Percentiles rank a stretch among this genome's conserved stretches.
These are phyloP conservation scores for Botryotinia globosa DNA, from an alignment of 2,329 filamentous ascomycete species.

Conservation along the genomic window DNA sequence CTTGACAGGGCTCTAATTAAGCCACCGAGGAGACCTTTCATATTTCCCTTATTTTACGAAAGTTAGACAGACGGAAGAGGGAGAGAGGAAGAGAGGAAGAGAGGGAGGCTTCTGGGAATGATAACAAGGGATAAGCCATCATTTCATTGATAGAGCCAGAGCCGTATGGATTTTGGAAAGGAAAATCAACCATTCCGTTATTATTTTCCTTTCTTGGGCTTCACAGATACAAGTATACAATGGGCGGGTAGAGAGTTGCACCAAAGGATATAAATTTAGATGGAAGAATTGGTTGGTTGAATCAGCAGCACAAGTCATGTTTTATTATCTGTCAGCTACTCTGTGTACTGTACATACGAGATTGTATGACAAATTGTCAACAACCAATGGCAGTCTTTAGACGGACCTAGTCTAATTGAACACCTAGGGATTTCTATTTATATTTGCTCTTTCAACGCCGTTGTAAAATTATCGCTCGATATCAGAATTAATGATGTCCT, in stretches of 20 bases:
- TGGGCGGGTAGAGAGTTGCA: conserved; percentile 1
- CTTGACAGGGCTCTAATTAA: neutral
- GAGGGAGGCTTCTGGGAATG: neutral
- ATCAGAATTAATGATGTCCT: neutral
- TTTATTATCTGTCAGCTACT: conserved; percentile 1
- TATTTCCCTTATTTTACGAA: neutral
- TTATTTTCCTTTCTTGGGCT: neutral
- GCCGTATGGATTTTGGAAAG: neutral
- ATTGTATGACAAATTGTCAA: no score
- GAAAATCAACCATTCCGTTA: neutral
- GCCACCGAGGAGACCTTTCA: neutral
- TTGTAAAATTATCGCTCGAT: neutral
- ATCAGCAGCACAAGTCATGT: conserved; percentile 4
- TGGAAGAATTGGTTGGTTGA: neutral
- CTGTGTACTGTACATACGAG: neutral
- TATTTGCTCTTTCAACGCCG: neutral
- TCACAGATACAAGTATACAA: neutral
- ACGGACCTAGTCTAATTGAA: neutral
- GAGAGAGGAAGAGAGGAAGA: neutral
- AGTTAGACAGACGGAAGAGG: neutral
- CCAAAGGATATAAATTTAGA: neutral
- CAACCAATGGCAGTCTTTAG: neutral
- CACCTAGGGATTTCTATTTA: neutral
- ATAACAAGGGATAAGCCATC: neutral
- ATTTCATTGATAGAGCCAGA: neutral